phyloP scores from a whole-genome alignment of 345 rosid species.

The Passiflora organensis region DNA sequence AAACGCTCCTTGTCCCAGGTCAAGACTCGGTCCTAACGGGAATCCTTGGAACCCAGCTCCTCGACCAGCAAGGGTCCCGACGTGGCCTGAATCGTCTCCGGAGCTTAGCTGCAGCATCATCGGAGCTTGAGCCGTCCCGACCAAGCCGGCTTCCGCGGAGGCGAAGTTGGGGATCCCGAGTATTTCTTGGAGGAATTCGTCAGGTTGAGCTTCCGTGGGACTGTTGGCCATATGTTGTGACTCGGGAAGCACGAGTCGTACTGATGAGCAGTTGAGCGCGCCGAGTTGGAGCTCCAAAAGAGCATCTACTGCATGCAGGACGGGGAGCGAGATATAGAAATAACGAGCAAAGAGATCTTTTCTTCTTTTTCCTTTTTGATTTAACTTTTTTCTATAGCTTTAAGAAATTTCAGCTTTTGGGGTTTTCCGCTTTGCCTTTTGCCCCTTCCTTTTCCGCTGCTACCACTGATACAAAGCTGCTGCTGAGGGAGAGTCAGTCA shows the following conservation, averaged over 20 bases:
- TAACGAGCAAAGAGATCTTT: not conserved
- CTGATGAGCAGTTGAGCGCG: slow-evolving; percentile 19
- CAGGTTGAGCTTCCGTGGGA: slow-evolving; percentile 54
- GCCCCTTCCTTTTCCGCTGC: not conserved
- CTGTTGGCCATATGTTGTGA: slow-evolving; percentile 69
- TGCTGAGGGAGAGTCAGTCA: not conserved
- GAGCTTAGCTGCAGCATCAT: slow-evolving; percentile 92
- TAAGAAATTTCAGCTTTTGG: not conserved
- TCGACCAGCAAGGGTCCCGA: slow-evolving; percentile 39
- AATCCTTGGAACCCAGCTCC: slow-evolving; percentile 82
- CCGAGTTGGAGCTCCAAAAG: slow-evolving; percentile 18
- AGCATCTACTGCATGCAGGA: slow-evolving; percentile 39
- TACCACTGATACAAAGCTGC: not conserved
- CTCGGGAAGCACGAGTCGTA: slow-evolving; percentile 25
- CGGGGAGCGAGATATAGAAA: not conserved
- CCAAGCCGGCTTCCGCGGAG: slow-evolving; percentile 48
- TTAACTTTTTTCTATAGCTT: not conserved
- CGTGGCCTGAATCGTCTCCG: slow-evolving; percentile 56
- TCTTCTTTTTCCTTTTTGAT: no score
- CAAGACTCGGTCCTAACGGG: slow-evolving; percentile 82
- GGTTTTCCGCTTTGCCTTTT: not conserved
- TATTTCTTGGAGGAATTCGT: slow-evolving; percentile 92
- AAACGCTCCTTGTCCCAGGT: slow-evolving; percentile 80
- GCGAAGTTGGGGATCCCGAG: slow-evolving; percentile 73
- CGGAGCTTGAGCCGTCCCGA: slow-evolving; percentile 46